Evolutionary conservation across 805 yeast species (phyloP), one percentile per base, ranked within the genome.

Genomic region (Schwanniomyces pseudopolymorphus): DNA sequence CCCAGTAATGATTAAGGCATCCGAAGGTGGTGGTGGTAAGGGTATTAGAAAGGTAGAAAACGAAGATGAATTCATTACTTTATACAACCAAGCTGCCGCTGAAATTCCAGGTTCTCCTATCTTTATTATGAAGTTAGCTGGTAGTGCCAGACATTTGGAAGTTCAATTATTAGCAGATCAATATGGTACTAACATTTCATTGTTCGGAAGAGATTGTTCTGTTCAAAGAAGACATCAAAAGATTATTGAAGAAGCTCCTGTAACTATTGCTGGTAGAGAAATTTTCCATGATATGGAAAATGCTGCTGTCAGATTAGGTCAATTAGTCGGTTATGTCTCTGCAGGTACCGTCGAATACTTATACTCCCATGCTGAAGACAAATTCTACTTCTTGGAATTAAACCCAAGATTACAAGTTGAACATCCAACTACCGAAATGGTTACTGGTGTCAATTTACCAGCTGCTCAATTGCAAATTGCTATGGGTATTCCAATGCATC

Each of bases 21-120:
- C 97, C 48, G 99, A 94, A 83, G 99, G 99, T 78, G 99, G 99
- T 72, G 99, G 99, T 75, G 99, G 99, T 78, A 94, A 94, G 74
- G 99, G 99, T 81, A 94, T 94, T 69, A 86, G 99, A 77, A 90
- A 90, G 72, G 98, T 90, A 54, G 96, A 88, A 47, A 66, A 77
- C 52, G 96, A 87, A 67, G 84, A 82, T 53, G 87, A 90, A 59
- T 94, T 94, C 56, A 61, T 77, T 36, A 52, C 88, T 22, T 71
- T 87, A 52, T 94, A 92, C 66, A 83, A 84, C 56, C 99, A 94
- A 75, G 99, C 97, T 39, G 89, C 96, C 44, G 87, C 87, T 59
- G 99, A 94, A 75, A 92, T 94, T 44, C 99, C 99, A 22, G 99
- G 99, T 53, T 94, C 98, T 48, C 99, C 99, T 42, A 90, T 94